phyloP scores from a whole-genome alignment of 352 stramenopile genomes.

The Aphanomyces stellatus region DNA sequence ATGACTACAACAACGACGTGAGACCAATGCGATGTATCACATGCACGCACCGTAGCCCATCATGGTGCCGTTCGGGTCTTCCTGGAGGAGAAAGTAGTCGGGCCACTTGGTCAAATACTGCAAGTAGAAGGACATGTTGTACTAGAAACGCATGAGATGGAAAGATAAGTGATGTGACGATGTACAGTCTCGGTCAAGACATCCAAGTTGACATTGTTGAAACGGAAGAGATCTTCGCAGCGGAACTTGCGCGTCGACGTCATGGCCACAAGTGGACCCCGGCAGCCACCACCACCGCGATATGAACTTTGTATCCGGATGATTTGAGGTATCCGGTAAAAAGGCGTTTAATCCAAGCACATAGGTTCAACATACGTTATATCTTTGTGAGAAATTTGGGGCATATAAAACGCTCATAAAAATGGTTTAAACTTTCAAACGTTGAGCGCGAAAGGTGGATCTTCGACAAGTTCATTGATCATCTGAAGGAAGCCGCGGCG shows the following conservation, averaged over 20 bases:
- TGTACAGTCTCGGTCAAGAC: conserved; percentile 91
- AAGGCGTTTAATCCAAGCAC: too few species aligned
- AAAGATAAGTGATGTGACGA: conserved; percentile 11
- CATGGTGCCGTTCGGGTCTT: conserved; percentile 87
- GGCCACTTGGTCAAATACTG: conserved; percentile 96
- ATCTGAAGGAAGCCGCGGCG: too few species aligned
- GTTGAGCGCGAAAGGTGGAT: too few species aligned
- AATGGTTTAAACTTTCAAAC: too few species aligned
- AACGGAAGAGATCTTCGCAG: conserved; percentile 96
- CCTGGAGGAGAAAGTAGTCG: conserved; percentile 94
- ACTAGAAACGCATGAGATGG: conserved; percentile 35
- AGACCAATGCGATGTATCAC: background rate
- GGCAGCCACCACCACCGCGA: too few species aligned
- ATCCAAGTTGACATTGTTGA: conserved; percentile 99
- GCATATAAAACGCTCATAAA: too few species aligned
- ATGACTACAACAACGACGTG: conserved; percentile 60
- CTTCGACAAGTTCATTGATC: too few species aligned
- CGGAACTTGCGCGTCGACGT: conserved; percentile 93
- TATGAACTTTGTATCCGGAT: too few species aligned
- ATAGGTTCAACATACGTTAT: too few species aligned
- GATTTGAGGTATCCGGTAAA: too few species aligned
- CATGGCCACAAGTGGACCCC: too few species aligned
- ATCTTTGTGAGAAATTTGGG: too few species aligned
- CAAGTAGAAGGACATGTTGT: conserved; percentile 97
- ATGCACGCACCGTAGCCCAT: conserved; percentile 89